Evolutionary conservation across 805 yeast species (phyloP).

Genomic region (Yamadazyma endophytica): DNA sequence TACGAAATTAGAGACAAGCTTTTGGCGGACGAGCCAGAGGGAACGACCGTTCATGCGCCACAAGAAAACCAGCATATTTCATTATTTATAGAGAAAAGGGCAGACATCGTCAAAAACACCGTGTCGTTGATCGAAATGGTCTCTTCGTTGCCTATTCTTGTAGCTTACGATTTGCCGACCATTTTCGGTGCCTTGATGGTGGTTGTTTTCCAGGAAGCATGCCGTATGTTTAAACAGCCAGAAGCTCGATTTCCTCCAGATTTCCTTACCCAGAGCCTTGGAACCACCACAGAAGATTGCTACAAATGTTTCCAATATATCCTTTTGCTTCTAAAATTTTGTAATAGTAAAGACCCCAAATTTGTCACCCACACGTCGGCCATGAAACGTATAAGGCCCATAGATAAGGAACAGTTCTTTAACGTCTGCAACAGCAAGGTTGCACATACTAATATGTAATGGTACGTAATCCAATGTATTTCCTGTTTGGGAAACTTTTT

Average conservation of each 20-base stretch:
- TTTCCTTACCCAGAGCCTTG: constrained; percentile 14
- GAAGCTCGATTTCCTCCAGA: constrained; percentile 15
- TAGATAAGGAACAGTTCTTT: constrained; percentile 8
- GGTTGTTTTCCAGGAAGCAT: constrained; percentile 18
- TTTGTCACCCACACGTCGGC: constrained; percentile 20
- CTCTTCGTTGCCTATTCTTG: constrained; percentile 34
- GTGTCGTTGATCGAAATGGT: constrained; percentile 33
- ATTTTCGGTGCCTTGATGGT: constrained; percentile 28
- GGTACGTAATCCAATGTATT: too few relatives aligned
- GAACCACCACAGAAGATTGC: constrained; percentile 13
- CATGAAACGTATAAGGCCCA: constrained; percentile 13
- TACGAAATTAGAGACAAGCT: constrained; percentile 26
- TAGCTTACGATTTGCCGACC: constrained; percentile 29
- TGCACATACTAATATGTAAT: too few relatives aligned
- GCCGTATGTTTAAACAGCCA: constrained; percentile 11
- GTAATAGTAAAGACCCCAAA: constrained; percentile 19
- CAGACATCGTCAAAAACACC: constrained; percentile 21
- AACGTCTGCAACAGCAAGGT: neutral
- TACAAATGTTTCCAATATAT: constrained; percentile 24
- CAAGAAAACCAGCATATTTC: neutral
- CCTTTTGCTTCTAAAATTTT: constrained; percentile 16
- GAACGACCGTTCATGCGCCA: neutral
- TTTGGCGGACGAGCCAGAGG: constrained; percentile 3
- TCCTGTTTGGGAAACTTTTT: too few relatives aligned
- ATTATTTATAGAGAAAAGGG: constrained; percentile 12